These are phyloP conservation scores for Omphalea diandra DNA, from an alignment of 441 rosid species.

Conservation along the genomic window DNA sequence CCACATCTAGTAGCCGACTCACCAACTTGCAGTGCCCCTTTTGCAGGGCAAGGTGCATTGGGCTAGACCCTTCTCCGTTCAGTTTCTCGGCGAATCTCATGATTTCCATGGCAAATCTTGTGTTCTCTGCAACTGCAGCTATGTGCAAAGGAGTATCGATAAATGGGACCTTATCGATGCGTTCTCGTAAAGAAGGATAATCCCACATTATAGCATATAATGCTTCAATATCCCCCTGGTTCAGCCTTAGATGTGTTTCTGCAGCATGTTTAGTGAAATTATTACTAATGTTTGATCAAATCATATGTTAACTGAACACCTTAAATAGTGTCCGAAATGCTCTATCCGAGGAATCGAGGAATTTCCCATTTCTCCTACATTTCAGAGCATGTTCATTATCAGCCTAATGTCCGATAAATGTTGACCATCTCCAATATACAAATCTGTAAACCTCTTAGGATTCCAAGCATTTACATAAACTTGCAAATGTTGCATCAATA, in stretches of 20 bases:
- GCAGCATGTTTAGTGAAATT: neutral
- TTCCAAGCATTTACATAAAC: too few relatives aligned
- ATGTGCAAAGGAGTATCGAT: conserved; percentile 33
- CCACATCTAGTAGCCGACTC: conserved; percentile 12
- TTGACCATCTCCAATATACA: too few relatives aligned
- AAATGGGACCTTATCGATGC: conserved; percentile 21
- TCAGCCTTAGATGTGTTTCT: neutral
- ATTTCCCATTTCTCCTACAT: too few relatives aligned
- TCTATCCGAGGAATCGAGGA: too few relatives aligned
- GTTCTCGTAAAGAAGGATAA: conserved; percentile 20
- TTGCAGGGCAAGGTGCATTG: conserved; percentile 13
- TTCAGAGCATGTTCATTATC: too few relatives aligned
- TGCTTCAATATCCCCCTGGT: conserved; percentile 20
- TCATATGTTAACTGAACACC: too few relatives aligned
- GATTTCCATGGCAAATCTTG: conserved; percentile 28
- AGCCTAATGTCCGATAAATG: too few relatives aligned
- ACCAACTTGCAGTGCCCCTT: neutral
- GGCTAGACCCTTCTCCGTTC: conserved; percentile 13
- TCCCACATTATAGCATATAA: conserved; percentile 21
- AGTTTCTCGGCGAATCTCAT: conserved; percentile 23
- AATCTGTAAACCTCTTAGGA: too few relatives aligned
- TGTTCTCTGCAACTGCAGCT: conserved; percentile 24
- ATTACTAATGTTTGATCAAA: neutral
- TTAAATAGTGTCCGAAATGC: too few relatives aligned
- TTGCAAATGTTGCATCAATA: too few relatives aligned